Conservation (phyloP, 441 rosid species). For the Mallotus japonicus region DNA sequence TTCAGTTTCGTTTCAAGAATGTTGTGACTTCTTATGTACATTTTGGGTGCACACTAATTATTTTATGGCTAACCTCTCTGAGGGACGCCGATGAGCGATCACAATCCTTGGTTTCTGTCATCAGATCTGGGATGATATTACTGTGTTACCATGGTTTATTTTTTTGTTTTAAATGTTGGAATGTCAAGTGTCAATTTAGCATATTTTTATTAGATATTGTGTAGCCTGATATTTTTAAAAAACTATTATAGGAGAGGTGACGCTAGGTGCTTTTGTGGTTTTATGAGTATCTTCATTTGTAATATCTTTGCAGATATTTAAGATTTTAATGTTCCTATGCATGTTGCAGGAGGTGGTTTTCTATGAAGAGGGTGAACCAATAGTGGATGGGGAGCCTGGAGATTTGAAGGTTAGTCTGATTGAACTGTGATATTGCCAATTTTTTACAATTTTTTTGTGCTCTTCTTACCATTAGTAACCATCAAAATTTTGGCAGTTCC, state of each 20-base stretch:
- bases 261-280: background rate
- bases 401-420: constrained; percentile 71
- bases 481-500: constrained; percentile 57
- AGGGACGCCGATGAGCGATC: constrained; percentile 6
- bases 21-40: background rate
- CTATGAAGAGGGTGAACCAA: constrained; percentile 94
- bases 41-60: background rate
- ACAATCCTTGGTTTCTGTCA: background rate
- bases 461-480: background rate
- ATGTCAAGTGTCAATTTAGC: background rate
- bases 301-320: background rate
- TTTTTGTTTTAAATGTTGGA: background rate
- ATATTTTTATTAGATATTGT: background rate
- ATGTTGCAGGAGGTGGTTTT: constrained; percentile 77
- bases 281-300: background rate
- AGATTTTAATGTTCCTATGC: background rate
- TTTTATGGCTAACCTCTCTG: background rate
- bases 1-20: background rate
- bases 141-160: background rate
- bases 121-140: background rate
- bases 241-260: background rate
- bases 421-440: background rate
- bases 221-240: background rate
- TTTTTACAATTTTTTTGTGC: background rate
- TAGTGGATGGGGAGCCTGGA: constrained; percentile 89